Evolutionary conservation across 345 rosid genomes (phyloP), one percentile per base, ranked within the genome.

Genomic region (Durio zibethinus): DNA sequence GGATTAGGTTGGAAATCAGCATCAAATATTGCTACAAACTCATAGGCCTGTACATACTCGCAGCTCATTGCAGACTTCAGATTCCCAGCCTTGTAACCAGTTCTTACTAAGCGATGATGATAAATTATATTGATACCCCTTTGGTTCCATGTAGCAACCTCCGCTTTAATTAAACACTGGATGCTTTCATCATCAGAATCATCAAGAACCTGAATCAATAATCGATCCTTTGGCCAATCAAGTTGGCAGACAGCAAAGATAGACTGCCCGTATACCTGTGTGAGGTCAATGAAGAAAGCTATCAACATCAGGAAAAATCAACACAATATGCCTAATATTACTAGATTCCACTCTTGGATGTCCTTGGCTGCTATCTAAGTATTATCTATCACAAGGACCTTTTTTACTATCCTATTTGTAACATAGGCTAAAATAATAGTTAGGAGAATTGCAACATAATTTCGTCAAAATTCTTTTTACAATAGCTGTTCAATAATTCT

Each of bases 21-120:
- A 56, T 92, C 97, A 77, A 92, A 92, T 72, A 92, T 92, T 6
- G 97, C 93, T 50, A 92, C 97, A 83, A 86, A 90, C 91, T 92
- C 93, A 38, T 89, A 90, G 59, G 85, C 90, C 79, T 82, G 84
- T 4, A 90, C 89, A 79, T 90, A 90, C 77, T 92, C 94, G 79
- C 92, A 92, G 78, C 91, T 81, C 93, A 92, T 90, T 18, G 97
- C 94, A 5, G 97, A 92, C 77, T 90, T 92, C 77, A 92, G 97
- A 86, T 92, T 92, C 73, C 97, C 97, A 75, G 97, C 97, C 87
- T 92, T 92, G 68, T 92, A 92, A 78, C 94, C 97, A 4, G 94
- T 92, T 82, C 97, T 86, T 76, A 88, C 82, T 80, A 86, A 76
- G 7, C 97, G 93, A 79, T 90, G 97, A 62, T 89, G 77, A 75